Base-by-base conservation (phyloP, 2,329 filamentous ascomycete genomes). In the Teratosphaeria destructans region DNA sequence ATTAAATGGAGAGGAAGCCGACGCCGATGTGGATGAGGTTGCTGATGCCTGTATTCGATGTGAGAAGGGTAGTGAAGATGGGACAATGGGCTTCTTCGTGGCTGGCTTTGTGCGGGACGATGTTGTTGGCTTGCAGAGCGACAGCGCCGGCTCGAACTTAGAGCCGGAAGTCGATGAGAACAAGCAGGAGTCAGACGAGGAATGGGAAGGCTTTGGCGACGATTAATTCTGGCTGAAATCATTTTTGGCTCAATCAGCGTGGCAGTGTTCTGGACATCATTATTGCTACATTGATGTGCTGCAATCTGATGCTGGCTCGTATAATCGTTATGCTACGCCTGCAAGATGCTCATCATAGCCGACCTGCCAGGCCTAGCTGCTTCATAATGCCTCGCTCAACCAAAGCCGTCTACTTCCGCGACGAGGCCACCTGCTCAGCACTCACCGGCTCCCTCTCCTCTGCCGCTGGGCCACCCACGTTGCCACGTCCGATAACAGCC, bases 81-180 rank as follows among this genome's bases (percentile, higher is more conserved):
- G 91, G 0, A 89, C 92, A 0, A 96, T 96, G 83, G 93, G 94
- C 0, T 97, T 99, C 74, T 99, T 99, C 67, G 89, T 96, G 23
- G 90, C 85, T n/a, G 90, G 82, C 0, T 96, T 99, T 73, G 81
- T 90, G 3, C 79, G 89, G 57, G 82, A 87, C 52, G 65, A 86
- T 52, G 65, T 54, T 2, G 57, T n/a, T 23, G 29, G 29, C 7
- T 32, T 32, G 4, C 29, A 53, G 55, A 35, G 59, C 52, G 11
- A 5, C 19, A 34, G 5, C 1, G 8, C 49, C 11, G 32, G n/a
- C 27, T 12, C 16, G 14, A 6, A 39, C 16, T 32, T 54, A 6
- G 35, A 8, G n/a, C 23, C 32, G 12, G 56, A n/a, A 11, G 54
- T 19, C 26, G 55, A 14, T 6, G 53, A 11, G 12, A 16, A 49